Conservation (phyloP, 192 early-diverging fungal species). For the Umbelopsis ramanniana region DNA sequence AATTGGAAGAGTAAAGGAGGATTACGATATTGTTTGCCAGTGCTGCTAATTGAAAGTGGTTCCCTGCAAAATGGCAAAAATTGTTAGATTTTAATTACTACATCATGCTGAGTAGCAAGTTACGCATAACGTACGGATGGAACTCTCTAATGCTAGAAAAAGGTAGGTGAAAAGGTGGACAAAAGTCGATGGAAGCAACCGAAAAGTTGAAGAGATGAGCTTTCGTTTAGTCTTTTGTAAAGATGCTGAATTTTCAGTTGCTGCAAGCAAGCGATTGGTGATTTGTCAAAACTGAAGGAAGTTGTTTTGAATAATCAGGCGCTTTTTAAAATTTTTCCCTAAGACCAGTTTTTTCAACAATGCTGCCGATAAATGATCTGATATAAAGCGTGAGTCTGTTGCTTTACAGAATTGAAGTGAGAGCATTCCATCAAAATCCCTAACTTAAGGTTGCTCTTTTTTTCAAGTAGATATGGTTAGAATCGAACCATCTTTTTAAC, state of each 20-base stretch:
- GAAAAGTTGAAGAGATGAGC: background rate
- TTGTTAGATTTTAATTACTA: background rate
- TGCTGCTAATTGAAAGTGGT: conserved; percentile 33
- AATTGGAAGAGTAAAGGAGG: conserved; percentile 45
- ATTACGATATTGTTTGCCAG: conserved; percentile 46
- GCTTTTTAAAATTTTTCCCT: background rate
- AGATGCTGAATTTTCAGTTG: background rate
- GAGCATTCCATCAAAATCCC: no score
- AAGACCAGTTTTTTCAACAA: background rate
- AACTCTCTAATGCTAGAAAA: conserved; percentile 5
- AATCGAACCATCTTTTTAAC: no score
- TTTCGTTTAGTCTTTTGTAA: background rate
- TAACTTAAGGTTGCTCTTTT: no score
- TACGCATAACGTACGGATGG: background rate
- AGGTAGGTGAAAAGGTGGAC: background rate
- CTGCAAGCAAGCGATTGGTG: background rate
- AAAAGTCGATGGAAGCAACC: background rate
- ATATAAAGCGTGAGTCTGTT: no score
- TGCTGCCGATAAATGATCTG: no score
- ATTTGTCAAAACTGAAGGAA: background rate
- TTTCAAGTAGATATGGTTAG: no score
- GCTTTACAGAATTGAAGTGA: no score
- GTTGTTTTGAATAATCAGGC: no score
- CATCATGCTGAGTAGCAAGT: background rate
- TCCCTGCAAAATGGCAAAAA: background rate